These are phyloP conservation scores for Sarcodon sp. DNA, from an alignment of 768 basidiomycete species.

Conservation along the genomic window DNA sequence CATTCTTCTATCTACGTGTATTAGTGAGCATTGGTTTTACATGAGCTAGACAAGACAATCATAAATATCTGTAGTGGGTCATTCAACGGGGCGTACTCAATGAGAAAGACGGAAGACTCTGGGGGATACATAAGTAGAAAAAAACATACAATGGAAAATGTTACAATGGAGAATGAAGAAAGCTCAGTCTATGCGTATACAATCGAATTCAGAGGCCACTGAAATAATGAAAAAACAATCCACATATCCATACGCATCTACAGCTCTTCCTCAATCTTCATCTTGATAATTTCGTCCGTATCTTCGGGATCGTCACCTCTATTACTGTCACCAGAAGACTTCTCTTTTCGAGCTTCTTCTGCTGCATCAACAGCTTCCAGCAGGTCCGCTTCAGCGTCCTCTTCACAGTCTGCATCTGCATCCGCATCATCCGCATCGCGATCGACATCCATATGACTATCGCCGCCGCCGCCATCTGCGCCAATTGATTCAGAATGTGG, in stretches of 20 bases:
- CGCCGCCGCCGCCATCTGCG: constrained; percentile 4
- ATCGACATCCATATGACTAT: constrained; percentile 12
- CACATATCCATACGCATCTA: not conserved
- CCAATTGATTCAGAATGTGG: constrained; percentile 3
- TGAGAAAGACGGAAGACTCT: no score
- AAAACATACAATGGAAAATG: no score
- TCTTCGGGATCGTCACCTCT: not conserved
- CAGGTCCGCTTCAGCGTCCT: constrained; percentile 20
- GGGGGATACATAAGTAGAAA: no score
- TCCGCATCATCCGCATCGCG: constrained; percentile 25
- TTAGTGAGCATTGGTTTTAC: no score
- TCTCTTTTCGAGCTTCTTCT: constrained; percentile 10
- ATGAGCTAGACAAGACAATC: no score
- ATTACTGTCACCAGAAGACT: not conserved
- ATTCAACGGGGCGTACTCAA: no score
- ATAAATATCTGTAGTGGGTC: no score
- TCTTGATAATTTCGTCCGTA: not conserved
- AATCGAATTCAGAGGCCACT: not conserved
- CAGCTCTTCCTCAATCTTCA: not conserved
- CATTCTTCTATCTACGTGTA: no score
- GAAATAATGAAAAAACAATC: not conserved
- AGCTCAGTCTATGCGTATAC: no score
- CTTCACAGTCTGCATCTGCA: constrained; percentile 16
- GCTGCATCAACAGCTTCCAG: constrained; percentile 27
- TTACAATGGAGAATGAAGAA: no score